Evolutionary conservation across 2,329 filamentous ascomycete species (phyloP), one percentile per base, ranked within the genome.

Genomic region (Fusarium miscanthi): DNA sequence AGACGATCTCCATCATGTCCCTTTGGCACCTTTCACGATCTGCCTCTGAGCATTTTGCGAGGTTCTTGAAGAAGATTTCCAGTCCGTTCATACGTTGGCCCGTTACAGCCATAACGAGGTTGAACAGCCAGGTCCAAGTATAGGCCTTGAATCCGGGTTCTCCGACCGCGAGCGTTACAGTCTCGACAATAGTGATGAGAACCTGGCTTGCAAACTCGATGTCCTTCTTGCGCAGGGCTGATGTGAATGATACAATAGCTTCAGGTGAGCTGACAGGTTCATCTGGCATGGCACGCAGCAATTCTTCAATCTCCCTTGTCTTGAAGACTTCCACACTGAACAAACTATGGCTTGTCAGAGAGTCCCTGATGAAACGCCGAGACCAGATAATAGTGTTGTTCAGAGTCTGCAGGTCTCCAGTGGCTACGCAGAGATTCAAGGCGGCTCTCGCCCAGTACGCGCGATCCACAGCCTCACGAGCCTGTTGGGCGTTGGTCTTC

Each of bases 351-450:
- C 66, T 53, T 0, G 72, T 65, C 4, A 72, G 43, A 2, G 69
- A 37, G 38, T 81, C 80, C 25, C 77, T 80, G 54, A 77, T 76
- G 45, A 78, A 81, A 3, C 80, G 76, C 6, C 70, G 67, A 2
- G 77, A 77, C 80, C 79, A 81, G 0, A 68, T 25, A 6, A 80
- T 35, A 2, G 75, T 76, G 8, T 78, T 74, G 9, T 59, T 54
- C 6, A 80, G 49, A 0, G 73, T 48, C 7, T 75, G 70, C 5
- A 79, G 27, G 23, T 78, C 76, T 4, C 75, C 75, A 4, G 66
- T 45, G 7, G 79, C 78, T 6, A 80, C 69, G 12, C 72, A 75
- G 2, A 81, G 69, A 31, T 72, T 70, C 21, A 81, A 27, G 1
- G 80, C 74, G 12, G 78, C 75, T 41, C 53, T 69, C 12, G 74